Evolutionary conservation across 129 eudicot genomes (phyloP).

Genomic region (Arctium lappa): DNA sequence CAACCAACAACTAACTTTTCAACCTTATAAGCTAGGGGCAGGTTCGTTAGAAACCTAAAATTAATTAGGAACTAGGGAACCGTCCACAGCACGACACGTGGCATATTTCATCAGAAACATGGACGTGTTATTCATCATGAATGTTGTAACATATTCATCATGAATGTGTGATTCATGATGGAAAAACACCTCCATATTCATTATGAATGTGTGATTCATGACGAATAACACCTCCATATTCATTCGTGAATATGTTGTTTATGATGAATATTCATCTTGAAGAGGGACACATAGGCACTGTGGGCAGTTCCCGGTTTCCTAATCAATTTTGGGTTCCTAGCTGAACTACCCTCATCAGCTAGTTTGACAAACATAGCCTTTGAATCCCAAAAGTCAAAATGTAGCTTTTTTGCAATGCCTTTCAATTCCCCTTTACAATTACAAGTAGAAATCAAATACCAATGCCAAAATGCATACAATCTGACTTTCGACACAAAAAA

Average conservation of each 20-base stretch:
- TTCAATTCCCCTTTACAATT: background rate
- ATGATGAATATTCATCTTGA: no score
- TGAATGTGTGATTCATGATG: background rate
- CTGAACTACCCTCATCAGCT: background rate
- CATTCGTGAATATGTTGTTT: no score
- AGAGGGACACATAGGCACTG: no score
- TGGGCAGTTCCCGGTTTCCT: background rate
- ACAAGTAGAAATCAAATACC: background rate
- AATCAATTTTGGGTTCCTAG: background rate
- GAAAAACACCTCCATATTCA: background rate
- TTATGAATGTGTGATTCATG: no score
- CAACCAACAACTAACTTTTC: background rate
- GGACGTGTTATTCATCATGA: background rate
- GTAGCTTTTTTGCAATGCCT: background rate
- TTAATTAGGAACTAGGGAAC: background rate
- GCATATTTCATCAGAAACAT: background rate
- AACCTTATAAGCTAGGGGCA: background rate
- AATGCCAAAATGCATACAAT: background rate
- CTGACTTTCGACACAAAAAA: background rate
- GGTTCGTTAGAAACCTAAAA: background rate
- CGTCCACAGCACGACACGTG: background rate
- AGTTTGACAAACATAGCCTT: background rate
- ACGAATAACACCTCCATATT: no score
- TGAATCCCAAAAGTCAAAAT: background rate
- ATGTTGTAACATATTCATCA: background rate